A percentile compares a stretch with the other conserved stretches of the same genome.
Evolutionary conservation across 2,329 filamentous ascomycete genomes (phyloP).

Genomic region (Grosmannia serpens): DNA sequence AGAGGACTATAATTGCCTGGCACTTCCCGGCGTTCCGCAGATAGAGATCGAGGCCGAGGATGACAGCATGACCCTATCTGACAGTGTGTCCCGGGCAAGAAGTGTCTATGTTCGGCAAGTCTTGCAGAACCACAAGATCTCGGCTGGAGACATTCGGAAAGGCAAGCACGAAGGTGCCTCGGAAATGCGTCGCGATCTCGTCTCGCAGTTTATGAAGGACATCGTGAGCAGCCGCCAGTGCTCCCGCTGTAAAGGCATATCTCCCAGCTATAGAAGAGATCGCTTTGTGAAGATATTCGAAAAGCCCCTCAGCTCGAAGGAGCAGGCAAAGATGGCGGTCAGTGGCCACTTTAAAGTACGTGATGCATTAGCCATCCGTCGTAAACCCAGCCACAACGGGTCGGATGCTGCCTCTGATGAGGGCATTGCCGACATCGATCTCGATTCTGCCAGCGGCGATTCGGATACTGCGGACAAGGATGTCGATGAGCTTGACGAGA

Average conservation of each 20-base stretch:
- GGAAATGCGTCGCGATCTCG: slow-evolving; percentile 61
- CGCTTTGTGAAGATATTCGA: slow-evolving; percentile 89
- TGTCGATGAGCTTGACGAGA: slow-evolving; percentile 37
- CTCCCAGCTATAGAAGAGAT: slow-evolving; percentile 79
- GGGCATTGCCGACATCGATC: slow-evolving; percentile 54
- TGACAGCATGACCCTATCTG: slow-evolving; percentile 43
- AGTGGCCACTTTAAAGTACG: slow-evolving; percentile 53
- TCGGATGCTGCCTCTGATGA: slow-evolving; percentile 47
- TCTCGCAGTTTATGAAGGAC: slow-evolving; percentile 70
- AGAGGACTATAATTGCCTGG: slow-evolving; percentile 33
- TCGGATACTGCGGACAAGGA: slow-evolving; percentile 36
- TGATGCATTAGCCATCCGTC: slow-evolving; percentile 54
- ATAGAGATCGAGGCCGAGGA: slow-evolving; percentile 50
- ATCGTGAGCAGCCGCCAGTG: slow-evolving; percentile 63
- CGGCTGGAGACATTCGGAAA: slow-evolving; percentile 36
- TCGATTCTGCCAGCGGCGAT: slow-evolving; percentile 28
- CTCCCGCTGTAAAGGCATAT: slow-evolving; percentile 54
- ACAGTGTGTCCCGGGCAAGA: slow-evolving; percentile 39
- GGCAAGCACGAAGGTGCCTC: slow-evolving; percentile 76
- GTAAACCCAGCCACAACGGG: slow-evolving; percentile 19
- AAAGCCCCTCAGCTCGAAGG: slow-evolving; percentile 62
- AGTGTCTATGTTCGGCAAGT: slow-evolving; percentile 61
- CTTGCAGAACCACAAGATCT: slow-evolving; percentile 48
- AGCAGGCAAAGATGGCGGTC: slow-evolving; percentile 60
- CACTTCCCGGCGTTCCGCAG: slow-evolving; percentile 24